Percentiles rank a stretch among this genome's conserved stretches.
Evolutionary conservation across 2,329 filamentous ascomycete genomes (phyloP).

Genomic region (Penicillium glabrum): DNA sequence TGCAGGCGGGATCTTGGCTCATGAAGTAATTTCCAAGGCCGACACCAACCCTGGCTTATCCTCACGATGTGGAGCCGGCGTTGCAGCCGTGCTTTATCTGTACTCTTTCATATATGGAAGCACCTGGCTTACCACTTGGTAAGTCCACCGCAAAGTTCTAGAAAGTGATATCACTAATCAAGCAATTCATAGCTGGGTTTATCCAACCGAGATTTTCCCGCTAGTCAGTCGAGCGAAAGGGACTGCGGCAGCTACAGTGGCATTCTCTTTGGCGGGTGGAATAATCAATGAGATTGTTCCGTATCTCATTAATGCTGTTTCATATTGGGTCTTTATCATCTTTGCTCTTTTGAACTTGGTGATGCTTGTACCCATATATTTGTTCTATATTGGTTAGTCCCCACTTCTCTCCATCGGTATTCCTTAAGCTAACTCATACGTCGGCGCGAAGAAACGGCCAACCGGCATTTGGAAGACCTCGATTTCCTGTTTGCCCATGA

Average conservation of each 20-base stretch:
- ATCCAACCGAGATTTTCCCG: neutral
- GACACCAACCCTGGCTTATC: neutral
- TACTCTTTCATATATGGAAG: neutral
- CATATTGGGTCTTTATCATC: neutral
- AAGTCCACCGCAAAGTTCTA: neutral
- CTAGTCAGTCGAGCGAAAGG: neutral
- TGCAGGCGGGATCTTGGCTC: neutral
- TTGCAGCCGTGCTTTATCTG: neutral
- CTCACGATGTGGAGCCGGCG: neutral
- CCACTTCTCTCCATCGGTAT: neutral
- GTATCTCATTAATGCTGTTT: neutral
- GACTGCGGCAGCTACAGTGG: neutral
- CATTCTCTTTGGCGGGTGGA: neutral
- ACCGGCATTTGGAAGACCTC: neutral
- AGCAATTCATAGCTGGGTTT: neutral
- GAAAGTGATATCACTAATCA: neutral
- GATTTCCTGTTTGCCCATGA: neutral
- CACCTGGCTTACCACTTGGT: neutral
- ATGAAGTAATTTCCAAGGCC: neutral
- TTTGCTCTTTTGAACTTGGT: neutral
- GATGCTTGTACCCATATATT: neutral
- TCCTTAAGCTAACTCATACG: neutral
- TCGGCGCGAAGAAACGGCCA: neutral
- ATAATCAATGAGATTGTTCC: slow-evolving; percentile 1
- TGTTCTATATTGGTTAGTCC: neutral